Percentiles rank a stretch among this genome's conserved stretches.
Conservation (phyloP, 2,329 filamentous ascomycete species). For the Arthrobotrys musiformis region DNA sequence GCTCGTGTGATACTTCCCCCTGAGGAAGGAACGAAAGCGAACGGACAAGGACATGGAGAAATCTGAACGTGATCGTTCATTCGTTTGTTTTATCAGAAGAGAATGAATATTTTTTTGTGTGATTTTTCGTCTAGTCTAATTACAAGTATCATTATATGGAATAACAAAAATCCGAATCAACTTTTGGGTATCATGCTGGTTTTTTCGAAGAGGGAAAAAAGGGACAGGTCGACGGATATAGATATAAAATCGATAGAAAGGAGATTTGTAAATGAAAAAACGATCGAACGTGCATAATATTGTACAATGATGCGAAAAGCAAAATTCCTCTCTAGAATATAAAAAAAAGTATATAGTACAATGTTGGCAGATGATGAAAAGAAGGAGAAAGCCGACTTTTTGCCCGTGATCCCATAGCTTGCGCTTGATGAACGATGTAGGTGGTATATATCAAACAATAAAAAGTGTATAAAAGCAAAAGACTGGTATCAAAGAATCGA, state of each 20-base stretch:
- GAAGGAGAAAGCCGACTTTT: conserved; percentile 52
- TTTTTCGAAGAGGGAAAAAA: not conserved
- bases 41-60: not conserved
- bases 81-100: conserved; percentile 12
- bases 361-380: conserved; percentile 10
- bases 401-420: conserved; percentile 51
- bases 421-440: conserved; percentile 20
- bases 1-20: conserved; percentile 26
- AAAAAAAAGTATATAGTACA: conserved; percentile 38
- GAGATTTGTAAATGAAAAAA: not conserved
- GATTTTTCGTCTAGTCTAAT: conserved; percentile 56
- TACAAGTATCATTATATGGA: conserved; percentile 36
- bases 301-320: conserved; percentile 33
- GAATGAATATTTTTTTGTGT: conserved; percentile 42
- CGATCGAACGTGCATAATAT: not conserved
- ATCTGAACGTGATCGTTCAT: not conserved
- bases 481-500: conserved; percentile 28
- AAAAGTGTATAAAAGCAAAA: conserved; percentile 25
- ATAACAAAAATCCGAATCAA: conserved; percentile 48
- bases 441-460: conserved; percentile 26
- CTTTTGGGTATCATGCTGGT: conserved; percentile 56
- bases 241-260: not conserved
- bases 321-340: conserved; percentile 27
- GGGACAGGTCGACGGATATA: not conserved
- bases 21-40: not conserved